These are phyloP conservation scores for Hymenoscyphus scutula DNA, from an alignment of 2,329 filamentous ascomycete species.

Conservation along the genomic window DNA sequence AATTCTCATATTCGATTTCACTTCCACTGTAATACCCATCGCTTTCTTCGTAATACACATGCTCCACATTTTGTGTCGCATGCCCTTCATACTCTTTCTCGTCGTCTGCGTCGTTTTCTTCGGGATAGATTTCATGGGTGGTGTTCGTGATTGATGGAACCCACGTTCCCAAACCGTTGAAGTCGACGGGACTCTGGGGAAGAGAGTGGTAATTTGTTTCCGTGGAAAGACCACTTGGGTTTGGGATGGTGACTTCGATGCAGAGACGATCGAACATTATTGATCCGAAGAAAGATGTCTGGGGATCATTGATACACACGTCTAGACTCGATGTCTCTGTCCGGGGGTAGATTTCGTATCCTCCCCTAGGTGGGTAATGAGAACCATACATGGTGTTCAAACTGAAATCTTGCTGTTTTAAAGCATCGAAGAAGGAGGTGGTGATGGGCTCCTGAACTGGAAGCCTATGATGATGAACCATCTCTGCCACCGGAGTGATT, in stretches of 20 bases:
- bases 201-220: neutral
- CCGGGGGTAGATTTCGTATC: neutral
- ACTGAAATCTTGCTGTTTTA: neutral
- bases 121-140: neutral
- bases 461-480: neutral
- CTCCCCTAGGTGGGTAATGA: neutral
- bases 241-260: neutral
- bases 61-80: neutral
- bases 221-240: neutral
- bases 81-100: neutral
- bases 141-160: neutral
- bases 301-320: neutral
- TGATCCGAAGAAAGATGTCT: conserved; percentile 5
- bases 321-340: conserved; percentile 3
- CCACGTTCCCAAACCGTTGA: conserved; percentile 6
- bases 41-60: neutral
- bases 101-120: conserved; percentile 1
- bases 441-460: neutral
- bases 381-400: neutral
- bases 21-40: neutral
- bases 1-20: neutral
- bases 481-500: neutral
- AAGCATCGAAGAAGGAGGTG: neutral
- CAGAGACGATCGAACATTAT: conserved; percentile 3
- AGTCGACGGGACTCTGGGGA: neutral